phyloP scores from a whole-genome alignment of 768 basidiomycete genomes.

The Leccinum olivaceopallidum region DNA sequence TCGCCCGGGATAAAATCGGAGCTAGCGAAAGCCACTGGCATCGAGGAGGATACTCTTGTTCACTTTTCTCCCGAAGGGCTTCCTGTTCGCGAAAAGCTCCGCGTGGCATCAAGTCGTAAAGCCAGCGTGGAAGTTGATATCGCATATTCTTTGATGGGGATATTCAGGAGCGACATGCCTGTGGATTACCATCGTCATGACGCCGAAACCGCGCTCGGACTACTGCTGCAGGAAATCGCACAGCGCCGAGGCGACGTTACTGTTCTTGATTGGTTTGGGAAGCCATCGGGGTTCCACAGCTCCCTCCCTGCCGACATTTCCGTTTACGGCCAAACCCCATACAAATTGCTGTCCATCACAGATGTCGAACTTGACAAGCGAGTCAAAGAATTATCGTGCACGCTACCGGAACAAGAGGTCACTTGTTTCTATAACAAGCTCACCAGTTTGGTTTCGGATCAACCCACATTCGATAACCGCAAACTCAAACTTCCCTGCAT shows the following conservation, averaged over 20 bases:
- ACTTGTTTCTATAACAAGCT: not conserved
- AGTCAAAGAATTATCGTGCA: not conserved
- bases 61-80: no score
- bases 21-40: no score
- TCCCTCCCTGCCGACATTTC: no score
- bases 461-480: constrained; percentile 4
- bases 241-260: constrained; percentile 13
- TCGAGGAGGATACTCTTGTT: no score
- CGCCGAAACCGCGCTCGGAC: constrained; percentile 11
- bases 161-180: constrained; percentile 14
- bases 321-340: no score
- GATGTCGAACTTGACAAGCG: not conserved
- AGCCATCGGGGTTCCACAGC: no score
- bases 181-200: constrained; percentile 5
- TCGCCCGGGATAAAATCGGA: no score
- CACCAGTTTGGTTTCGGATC: not conserved
- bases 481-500: constrained; percentile 15
- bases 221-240: constrained; percentile 10
- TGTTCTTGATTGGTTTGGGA: constrained; percentile 3
- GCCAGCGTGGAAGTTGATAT: constrained; percentile 8
- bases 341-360: not conserved
- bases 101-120: constrained; percentile 13
- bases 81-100: constrained; percentile 11
- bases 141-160: constrained; percentile 16
- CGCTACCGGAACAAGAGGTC: not conserved